A percentile compares a stretch with the other conserved stretches of the same genome.
Conservation (phyloP, 169 alveolate genomes). For the Plasmodium gonderi region DNA sequence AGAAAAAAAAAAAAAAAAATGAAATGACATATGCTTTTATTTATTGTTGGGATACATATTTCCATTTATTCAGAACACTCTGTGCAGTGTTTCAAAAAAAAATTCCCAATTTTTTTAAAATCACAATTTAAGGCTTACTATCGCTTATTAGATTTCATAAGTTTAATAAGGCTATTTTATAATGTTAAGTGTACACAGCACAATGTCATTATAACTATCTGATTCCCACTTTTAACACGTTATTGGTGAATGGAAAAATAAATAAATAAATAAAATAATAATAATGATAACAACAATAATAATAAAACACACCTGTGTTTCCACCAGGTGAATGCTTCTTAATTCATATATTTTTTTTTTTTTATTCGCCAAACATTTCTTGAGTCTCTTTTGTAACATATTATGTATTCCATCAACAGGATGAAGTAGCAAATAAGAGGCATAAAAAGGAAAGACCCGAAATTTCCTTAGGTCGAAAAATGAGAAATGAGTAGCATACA, state of each 20-base stretch:
- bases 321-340: too few species aligned
- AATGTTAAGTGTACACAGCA: too few species aligned
- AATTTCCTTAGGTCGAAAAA: neutral
- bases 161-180: neutral
- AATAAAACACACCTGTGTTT: too few species aligned
- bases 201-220: too few species aligned
- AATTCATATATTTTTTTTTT: too few species aligned
- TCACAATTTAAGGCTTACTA: neutral
- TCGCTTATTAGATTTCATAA: neutral
- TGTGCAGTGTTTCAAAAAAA: neutral
- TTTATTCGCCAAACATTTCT: too few species aligned
- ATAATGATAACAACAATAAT: too few species aligned
- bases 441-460: neutral
- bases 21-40: neutral
- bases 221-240: too few species aligned
- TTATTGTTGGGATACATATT: neutral
- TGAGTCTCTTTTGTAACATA: too few species aligned
- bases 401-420: neutral
- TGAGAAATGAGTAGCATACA: neutral
- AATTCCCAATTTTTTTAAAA: neutral
- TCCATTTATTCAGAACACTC: neutral
- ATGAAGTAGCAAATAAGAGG: neutral
- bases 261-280: too few species aligned
- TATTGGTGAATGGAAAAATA: too few species aligned
- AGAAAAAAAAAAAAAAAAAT: neutral